Evolutionary conservation across 345 rosid genomes (phyloP), one percentile per base, ranked within the genome.

Genomic region (Eucalyptus leucophloia): DNA sequence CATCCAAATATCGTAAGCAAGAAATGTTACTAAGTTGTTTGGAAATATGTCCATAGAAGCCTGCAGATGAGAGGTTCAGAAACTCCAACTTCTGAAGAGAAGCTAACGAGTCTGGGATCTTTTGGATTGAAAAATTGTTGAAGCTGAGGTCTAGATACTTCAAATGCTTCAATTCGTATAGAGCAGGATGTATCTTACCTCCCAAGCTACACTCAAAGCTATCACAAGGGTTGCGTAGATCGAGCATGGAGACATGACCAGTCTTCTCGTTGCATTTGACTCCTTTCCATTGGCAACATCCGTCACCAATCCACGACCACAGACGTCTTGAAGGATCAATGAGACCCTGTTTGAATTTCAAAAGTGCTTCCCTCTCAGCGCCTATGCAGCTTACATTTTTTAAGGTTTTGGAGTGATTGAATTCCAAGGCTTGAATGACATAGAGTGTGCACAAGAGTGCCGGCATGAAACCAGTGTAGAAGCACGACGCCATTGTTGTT

Each of bases 271-370:
- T 51, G 54, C 54, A 51, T 51, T 3, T 51, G 54, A 51, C 54
- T 51, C 54, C 54, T 51, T 51, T 18, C 54, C 54, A 51, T 1
- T 51, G 23, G 54, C 54, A 51, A 51, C 54, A 51, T 51, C 23
- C 54, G 0, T 51, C 9, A 2, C 54, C 54, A 7, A 17, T 51
- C 54, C 54, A 51, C 21, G 23, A 51, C 54, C 54, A 3, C 1
- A 51, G 1, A 51, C 23, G 54, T 51, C 54, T 3, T 0, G 54
- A 51, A 51, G 54, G 54, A 51, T 51, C 23, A 0, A 51, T 0
- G 54, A 51, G 54, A 51, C 54, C 54, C 4, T 51, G 23, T 51
- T 51, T 51, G 54, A 51, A 51, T 3, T 51, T 51, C 54, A 51
- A 51, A 51, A 51, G 54, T 51, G 54, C 54, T 51, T 51, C 54